Base-by-base conservation (phyloP, 805 yeast species). In the Nakazawaea ernobii region DNA sequence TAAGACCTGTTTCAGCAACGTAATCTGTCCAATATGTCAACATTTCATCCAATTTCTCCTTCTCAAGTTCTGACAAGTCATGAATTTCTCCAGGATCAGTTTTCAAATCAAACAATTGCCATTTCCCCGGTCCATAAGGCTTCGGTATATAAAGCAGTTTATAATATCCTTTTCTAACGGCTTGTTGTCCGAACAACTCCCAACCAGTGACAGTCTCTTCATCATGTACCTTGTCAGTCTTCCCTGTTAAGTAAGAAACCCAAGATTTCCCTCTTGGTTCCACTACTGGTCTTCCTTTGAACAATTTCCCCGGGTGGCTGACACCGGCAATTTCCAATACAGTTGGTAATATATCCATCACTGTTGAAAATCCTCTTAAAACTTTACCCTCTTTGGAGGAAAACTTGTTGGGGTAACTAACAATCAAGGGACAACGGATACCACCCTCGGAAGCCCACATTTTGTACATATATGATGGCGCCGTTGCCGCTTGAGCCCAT, bases 401-500 rank as follows among this genome's bases (percentile, higher is more conserved):
- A 10, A 69, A 43, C 24, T 40, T 46, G 4, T 62, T 58, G 0
- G 81, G 82, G 53, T 69, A 68, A 49, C 67, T 68, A 6, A 78
- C 54, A 43, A 80, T 70, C 49, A 77, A 61, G 0, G 84, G 84
- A 55, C 80, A 77, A 17, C 80, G 69, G 24, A 78, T 74, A 8
- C 83, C 85, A 26, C 84, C 84, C 57, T 80, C 84, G 4, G 77
- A 66, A 3, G 80, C 72, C 75, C 79, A 79, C 68, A 71, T 70
- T 55, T 79, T 79, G 58, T 69, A 76, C 73, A 74, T 73, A 48
- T 69, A 67, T 13, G 71, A 61, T 1, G 82, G 83, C 1, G 82
- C 79, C 15, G 82, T 77, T 2, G 82, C 78, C 8, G 83, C 83
- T 52, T 77, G 82, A 0, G 83, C 82, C 82, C 82, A 77, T 55